Conservation (phyloP, 768 basidiomycete species). For the Leccinum olivaceopallidum region DNA sequence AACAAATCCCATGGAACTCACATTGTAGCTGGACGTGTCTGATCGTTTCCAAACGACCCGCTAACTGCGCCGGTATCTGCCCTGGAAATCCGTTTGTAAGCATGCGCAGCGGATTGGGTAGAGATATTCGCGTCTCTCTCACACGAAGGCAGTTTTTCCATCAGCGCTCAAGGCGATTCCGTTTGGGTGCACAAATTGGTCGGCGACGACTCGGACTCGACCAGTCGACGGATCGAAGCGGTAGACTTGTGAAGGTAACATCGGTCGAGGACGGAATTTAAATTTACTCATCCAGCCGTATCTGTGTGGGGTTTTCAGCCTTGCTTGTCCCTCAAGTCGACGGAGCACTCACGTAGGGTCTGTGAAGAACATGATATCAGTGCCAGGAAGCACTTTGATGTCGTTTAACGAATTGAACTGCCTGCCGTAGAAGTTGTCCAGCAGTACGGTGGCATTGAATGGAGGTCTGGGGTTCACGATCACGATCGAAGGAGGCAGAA, state of each 20-base stretch:
- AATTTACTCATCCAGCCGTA: slow-evolving; percentile 56
- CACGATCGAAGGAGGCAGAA: slow-evolving; percentile 59
- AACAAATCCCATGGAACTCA: slow-evolving; percentile 33
- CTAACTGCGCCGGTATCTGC: slow-evolving; percentile 35
- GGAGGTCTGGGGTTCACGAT: slow-evolving; percentile 66
- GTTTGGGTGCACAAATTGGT: slow-evolving; percentile 53
- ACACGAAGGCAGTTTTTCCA: slow-evolving; percentile 57
- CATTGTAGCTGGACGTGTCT: slow-evolving; percentile 70
- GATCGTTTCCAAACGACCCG: slow-evolving; percentile 51
- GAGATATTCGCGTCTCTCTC: slow-evolving; percentile 14
- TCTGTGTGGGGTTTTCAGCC: slow-evolving; percentile 32
- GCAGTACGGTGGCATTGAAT: slow-evolving; percentile 63
- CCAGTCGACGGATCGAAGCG: slow-evolving; percentile 66
- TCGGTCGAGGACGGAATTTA: slow-evolving; percentile 64
- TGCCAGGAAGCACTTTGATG: slow-evolving; percentile 67
- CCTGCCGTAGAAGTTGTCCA: slow-evolving; percentile 79
- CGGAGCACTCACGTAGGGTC: slow-evolving; percentile 55
- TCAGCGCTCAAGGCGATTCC: neutral
- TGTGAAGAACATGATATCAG: slow-evolving; percentile 74
- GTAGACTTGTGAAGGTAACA: slow-evolving; percentile 76
- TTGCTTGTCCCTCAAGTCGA: neutral
- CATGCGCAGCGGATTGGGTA: neutral
- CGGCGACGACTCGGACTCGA: slow-evolving; percentile 69
- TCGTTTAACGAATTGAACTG: slow-evolving; percentile 88
- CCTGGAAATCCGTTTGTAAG: slow-evolving; percentile 25